Evolutionary conservation across 73 alveolate species (phyloP).

Genomic region (Symbiodinium pilosum): DNA sequence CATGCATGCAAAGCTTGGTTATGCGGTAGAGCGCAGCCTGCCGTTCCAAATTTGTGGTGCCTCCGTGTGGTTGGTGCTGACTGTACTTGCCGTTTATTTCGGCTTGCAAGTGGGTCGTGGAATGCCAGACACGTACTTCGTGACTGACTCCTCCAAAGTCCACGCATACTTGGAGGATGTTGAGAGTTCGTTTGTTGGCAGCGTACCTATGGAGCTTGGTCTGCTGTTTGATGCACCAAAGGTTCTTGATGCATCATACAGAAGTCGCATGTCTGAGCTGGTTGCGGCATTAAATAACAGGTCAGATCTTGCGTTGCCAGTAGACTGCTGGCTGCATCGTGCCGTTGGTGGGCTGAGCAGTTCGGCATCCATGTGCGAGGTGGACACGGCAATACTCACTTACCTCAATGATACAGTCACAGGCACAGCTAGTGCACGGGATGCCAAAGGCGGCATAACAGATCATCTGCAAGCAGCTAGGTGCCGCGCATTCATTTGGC

Average conservation of each 20-base stretch:
- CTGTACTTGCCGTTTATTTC: not conserved
- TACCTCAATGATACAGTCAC: not conserved
- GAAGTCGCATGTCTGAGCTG: constrained; percentile 19
- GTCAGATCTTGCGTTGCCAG: constrained; percentile 15
- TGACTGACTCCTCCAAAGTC: constrained; percentile 18
- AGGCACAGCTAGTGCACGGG: not conserved
- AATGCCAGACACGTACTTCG: constrained; percentile 24
- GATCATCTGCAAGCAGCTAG: constrained; percentile 24
- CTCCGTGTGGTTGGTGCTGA: constrained; percentile 1
- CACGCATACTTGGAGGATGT: constrained; percentile 30
- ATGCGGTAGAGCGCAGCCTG: constrained; percentile 3
- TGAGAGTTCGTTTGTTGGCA: not conserved
- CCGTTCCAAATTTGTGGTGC: constrained; percentile 23
- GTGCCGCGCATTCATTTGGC: not conserved
- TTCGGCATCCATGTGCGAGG: constrained; percentile 23
- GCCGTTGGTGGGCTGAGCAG: not conserved
- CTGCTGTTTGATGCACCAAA: constrained; percentile 4
- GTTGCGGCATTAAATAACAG: constrained; percentile 6
- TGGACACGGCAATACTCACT: constrained; percentile 5
- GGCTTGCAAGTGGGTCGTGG: constrained; percentile 8
- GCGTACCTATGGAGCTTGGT: constrained; percentile 19
- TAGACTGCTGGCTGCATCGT: constrained; percentile 3
- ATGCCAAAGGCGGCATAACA: not conserved
- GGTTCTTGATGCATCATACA: not conserved
- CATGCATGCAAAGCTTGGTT: not conserved